phyloP scores from a whole-genome alignment of 768 basidiomycete genomes.

The Lactarius quietus region DNA sequence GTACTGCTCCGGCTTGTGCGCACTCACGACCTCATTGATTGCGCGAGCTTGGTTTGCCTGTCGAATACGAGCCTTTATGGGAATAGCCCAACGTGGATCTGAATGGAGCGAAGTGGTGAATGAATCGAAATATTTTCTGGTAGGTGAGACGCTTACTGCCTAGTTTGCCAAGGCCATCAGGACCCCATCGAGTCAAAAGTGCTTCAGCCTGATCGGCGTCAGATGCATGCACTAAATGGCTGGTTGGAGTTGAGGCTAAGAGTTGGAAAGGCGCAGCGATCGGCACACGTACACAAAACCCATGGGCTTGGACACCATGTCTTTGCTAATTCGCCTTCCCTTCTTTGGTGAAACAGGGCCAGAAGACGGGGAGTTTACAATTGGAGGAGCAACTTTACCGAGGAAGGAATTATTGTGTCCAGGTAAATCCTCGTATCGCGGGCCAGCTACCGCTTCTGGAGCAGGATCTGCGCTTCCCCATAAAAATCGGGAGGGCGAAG shows the following conservation, averaged over 20 bases:
- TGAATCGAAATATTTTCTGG: slow-evolving; percentile 16
- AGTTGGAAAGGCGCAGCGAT: slow-evolving; percentile 22
- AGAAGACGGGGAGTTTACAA: slow-evolving; percentile 34
- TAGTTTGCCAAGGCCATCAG: slow-evolving; percentile 83
- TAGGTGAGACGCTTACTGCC: slow-evolving; percentile 54
- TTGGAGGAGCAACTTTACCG: slow-evolving; percentile 22
- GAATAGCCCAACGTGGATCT: slow-evolving; percentile 88
- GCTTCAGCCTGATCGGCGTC: slow-evolving; percentile 88
- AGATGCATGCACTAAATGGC: slow-evolving; percentile 88
- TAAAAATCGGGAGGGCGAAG: slow-evolving; percentile 59
- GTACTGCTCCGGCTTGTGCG: slow-evolving; percentile 55
- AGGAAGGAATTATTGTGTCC: slow-evolving; percentile 33
- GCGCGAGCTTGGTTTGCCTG: slow-evolving; percentile 64
- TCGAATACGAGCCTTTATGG: slow-evolving; percentile 77
- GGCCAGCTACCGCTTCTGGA: slow-evolving; percentile 52
- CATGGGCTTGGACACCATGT: slow-evolving; percentile 82
- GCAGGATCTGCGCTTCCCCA: slow-evolving; percentile 41
- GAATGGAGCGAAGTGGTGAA: slow-evolving; percentile 27
- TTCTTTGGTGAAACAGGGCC: slow-evolving; percentile 41
- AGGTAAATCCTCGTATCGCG: slow-evolving; percentile 61
- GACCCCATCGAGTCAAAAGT: slow-evolving; percentile 82
- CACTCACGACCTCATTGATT: slow-evolving; percentile 73
- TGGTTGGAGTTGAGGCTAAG: slow-evolving; percentile 35
- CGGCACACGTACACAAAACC: slow-evolving; percentile 70
- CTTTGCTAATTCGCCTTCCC: slow-evolving; percentile 72